These are phyloP conservation scores for Fusarium solani-melongenae DNA, from an alignment of 2,329 filamentous ascomycete species.

Conservation along the genomic window DNA sequence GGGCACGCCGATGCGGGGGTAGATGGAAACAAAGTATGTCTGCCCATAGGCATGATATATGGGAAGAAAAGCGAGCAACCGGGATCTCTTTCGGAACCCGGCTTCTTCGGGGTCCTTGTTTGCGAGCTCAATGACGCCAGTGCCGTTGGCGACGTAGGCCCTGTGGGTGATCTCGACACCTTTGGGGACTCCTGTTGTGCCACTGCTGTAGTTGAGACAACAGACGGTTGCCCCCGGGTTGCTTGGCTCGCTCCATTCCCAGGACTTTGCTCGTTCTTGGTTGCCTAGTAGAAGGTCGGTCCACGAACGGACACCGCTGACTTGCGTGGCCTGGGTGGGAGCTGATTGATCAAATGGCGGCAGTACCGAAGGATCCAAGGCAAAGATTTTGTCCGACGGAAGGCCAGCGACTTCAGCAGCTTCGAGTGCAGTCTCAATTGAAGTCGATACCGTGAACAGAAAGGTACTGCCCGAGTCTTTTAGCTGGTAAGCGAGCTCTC, in stretches of 20 bases:
- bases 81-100: slow-evolving; percentile 49
- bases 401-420: slow-evolving; percentile 71
- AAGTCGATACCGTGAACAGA: slow-evolving; percentile 69
- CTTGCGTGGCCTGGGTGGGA: slow-evolving; percentile 43
- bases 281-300: slow-evolving; percentile 64
- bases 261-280: slow-evolving; percentile 55
- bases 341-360: not conserved
- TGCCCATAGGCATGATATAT: slow-evolving; percentile 82
- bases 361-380: slow-evolving; percentile 68
- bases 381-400: slow-evolving; percentile 66
- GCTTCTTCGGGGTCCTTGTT: slow-evolving; percentile 61
- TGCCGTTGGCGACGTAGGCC: slow-evolving; percentile 78
- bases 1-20: slow-evolving; percentile 64
- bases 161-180: slow-evolving; percentile 82
- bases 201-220: slow-evolving; percentile 81
- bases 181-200: slow-evolving; percentile 84
- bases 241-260: slow-evolving; percentile 69
- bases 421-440: slow-evolving; percentile 72
- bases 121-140: slow-evolving; percentile 59
- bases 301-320: slow-evolving; percentile 63
- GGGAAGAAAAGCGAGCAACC: slow-evolving; percentile 75
- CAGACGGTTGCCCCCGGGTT: slow-evolving; percentile 65
- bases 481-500: slow-evolving; percentile 81
- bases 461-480: slow-evolving; percentile 75
- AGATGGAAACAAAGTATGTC: slow-evolving; percentile 72